Evolutionary conservation across 257 asterid species (phyloP).

Genomic region (Solanum arcanum): DNA sequence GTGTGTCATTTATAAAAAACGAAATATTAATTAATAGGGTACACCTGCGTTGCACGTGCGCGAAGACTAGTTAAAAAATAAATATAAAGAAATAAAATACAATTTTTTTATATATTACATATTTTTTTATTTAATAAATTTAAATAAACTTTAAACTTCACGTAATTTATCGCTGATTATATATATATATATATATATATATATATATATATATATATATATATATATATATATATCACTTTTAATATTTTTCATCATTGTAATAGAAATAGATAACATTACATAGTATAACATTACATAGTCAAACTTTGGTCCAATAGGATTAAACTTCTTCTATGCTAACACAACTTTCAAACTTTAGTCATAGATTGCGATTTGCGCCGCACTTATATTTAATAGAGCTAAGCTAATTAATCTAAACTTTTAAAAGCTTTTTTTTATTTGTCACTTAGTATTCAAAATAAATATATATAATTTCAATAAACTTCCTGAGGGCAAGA

Average conservation of each 20-base stretch:
- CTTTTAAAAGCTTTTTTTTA: not conserved
- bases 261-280: not conserved
- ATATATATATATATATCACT: not conserved
- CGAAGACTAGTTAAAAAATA: no score
- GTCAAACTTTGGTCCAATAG: not conserved
- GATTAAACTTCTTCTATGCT: not conserved
- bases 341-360: not conserved
- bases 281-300: not conserved
- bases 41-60: no score
- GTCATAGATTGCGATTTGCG: not conserved
- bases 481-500: no score
- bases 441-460: not conserved
- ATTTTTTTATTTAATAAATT: fast-evolving
- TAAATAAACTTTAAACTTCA: fast-evolving
- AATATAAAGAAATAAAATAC: no score
- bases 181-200: no score
- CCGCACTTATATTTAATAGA: not conserved
- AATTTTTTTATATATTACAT: fast-evolving
- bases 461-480: not conserved
- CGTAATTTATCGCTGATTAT: no score
- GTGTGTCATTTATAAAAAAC: no score
- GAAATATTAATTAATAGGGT: no score
- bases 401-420: not conserved
- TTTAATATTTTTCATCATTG: not conserved
- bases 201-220: no score